A percentile compares a stretch with the other conserved stretches of the same genome.
Conservation (phyloP, 371 early-diverging fungal species). For the Mucor irregularis region DNA sequence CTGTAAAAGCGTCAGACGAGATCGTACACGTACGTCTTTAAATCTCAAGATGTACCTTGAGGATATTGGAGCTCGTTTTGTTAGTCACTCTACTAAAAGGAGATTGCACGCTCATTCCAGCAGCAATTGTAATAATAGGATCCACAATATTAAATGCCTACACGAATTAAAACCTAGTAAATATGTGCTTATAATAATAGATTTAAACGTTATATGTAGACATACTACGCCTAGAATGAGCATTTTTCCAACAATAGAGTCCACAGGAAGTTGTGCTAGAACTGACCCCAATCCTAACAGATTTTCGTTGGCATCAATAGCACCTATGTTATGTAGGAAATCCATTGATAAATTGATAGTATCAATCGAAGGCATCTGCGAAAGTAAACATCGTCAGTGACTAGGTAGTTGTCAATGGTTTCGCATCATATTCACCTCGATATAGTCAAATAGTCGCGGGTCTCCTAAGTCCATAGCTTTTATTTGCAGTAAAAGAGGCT, state of each 20-base stretch:
- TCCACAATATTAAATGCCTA: slow-evolving; percentile 69
- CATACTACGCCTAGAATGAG: slow-evolving; percentile 65
- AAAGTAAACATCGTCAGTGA: no score
- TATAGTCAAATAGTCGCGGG: slow-evolving; percentile 55
- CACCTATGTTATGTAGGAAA: slow-evolving; percentile 60
- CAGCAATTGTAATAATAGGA: slow-evolving; percentile 79
- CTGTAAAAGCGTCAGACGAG: slow-evolving; percentile 19
- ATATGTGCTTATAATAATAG: not conserved
- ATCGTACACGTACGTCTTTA: not conserved
- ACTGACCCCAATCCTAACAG: slow-evolving; percentile 86
- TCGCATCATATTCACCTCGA: slow-evolving; percentile 33
- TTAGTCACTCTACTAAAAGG: slow-evolving; percentile 59
- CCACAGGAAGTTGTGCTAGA: slow-evolving; percentile 83
- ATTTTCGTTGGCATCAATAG: slow-evolving; percentile 52
- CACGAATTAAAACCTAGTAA: not conserved
- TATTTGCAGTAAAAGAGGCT: slow-evolving; percentile 75
- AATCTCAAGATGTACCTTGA: slow-evolving; percentile 20
- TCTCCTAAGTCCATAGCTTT: slow-evolving; percentile 66
- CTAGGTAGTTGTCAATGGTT: slow-evolving; percentile 20
- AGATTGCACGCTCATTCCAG: slow-evolving; percentile 71
- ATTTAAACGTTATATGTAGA: not conserved
- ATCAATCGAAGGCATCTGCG: slow-evolving; percentile 56
- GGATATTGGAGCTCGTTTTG: slow-evolving; percentile 45
- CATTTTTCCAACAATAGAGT: slow-evolving; percentile 87
- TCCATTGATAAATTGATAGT: slow-evolving; percentile 64